Conservation (phyloP, 106 monocot species). For the Posidonia australis region DNA sequence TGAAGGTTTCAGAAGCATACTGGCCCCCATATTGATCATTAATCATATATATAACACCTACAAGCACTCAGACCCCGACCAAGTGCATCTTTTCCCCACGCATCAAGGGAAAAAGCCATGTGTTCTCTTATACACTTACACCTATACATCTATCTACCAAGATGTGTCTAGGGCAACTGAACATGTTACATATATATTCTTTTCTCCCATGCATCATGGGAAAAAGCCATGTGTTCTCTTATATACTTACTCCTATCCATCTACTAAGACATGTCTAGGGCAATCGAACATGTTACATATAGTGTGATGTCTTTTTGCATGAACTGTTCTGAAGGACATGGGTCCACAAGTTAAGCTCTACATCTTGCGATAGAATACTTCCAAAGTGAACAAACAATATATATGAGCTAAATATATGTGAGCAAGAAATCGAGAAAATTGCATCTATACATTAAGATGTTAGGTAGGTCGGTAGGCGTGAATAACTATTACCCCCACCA, state of each 20-base stretch:
- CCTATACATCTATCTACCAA: neutral
- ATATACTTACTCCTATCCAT: no score
- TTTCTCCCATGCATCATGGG: neutral
- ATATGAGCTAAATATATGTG: neutral
- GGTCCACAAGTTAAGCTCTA: neutral
- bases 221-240: no score
- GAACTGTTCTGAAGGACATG: neutral
- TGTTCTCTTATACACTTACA: neutral
- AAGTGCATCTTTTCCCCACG: constrained; percentile 13
- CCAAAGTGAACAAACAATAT: no score
- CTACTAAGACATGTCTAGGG: no score
- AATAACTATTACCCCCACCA: no score
- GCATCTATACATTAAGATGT: no score
- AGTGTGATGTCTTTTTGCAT: neutral
- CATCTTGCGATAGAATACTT: no score
- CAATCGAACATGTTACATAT: constrained; percentile 4
- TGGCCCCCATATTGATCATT: constrained; percentile 3
- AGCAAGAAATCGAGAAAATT: no score
- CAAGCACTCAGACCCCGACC: constrained; percentile 6
- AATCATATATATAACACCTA: no score
- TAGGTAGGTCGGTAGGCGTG: no score
- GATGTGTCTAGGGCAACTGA: neutral
- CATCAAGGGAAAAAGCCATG: constrained; percentile 12
- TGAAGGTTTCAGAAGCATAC: neutral
- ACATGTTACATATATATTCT: neutral